phyloP scores from a whole-genome alignment of 371 early-diverging fungal species.

The Haplosporangium sp. region DNA sequence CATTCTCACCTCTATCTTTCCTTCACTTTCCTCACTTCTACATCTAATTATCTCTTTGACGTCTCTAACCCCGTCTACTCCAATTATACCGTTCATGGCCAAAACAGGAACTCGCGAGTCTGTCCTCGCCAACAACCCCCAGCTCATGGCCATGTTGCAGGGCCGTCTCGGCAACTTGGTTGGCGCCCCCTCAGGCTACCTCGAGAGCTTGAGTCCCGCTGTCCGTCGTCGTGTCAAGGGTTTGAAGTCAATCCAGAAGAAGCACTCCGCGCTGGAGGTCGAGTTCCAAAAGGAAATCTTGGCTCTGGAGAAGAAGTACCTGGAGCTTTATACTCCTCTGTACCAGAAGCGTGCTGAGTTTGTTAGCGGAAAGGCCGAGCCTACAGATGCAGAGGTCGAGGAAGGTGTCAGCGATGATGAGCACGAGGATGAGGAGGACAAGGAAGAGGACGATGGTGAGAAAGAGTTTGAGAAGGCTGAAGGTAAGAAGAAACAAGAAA shows the following conservation, averaged over 20 bases:
- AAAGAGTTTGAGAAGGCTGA: slow-evolving; percentile 48
- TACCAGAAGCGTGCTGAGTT: slow-evolving; percentile 87
- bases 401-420: slow-evolving; percentile 70
- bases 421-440: slow-evolving; percentile 63
- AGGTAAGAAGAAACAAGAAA: slow-evolving; percentile 13
- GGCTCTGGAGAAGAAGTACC: slow-evolving; percentile 94
- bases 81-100: background rate
- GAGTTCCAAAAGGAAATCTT: slow-evolving; percentile 91
- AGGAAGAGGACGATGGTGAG: slow-evolving; percentile 58
- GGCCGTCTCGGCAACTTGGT: slow-evolving; percentile 80
- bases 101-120: slow-evolving; percentile 21
- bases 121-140: slow-evolving; percentile 60
- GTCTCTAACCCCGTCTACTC: background rate
- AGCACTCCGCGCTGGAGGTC: slow-evolving; percentile 83
- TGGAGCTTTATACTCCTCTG: slow-evolving; percentile 81
- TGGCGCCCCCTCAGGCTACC: slow-evolving; percentile 85
- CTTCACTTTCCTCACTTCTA: background rate
- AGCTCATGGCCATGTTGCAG: slow-evolving; percentile 71
- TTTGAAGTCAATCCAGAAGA: slow-evolving; percentile 82
- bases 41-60: background rate
- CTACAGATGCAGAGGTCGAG: slow-evolving; percentile 86
- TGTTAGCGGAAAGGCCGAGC: slow-evolving; percentile 83
- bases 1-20: background rate
- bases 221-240: slow-evolving; percentile 87
- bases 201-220: slow-evolving; percentile 77